Evolutionary conservation across 495 filamentous ascomycete genomes (phyloP).

Genomic region (Lasiosphaeria hispida): DNA sequence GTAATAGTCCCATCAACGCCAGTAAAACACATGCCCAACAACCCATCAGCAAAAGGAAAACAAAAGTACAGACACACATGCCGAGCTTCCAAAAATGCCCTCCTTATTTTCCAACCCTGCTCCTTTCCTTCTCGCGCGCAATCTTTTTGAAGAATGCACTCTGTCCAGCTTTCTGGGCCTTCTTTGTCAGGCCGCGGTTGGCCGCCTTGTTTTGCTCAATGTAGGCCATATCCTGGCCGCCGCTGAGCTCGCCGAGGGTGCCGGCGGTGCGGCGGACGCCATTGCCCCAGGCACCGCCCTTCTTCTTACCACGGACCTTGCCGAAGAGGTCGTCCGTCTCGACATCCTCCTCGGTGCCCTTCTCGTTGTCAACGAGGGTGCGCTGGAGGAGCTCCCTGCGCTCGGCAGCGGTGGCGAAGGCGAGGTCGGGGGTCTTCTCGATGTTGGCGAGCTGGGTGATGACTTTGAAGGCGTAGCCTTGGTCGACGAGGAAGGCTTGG

Average conservation of each 20-base stretch:
- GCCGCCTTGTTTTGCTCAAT: slow-evolving; percentile 85
- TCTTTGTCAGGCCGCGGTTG: slow-evolving; percentile 64
- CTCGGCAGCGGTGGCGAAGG: slow-evolving; percentile 76
- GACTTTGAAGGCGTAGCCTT: slow-evolving; percentile 99
- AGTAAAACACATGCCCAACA: too few relatives aligned
- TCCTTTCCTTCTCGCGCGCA: slow-evolving; percentile 60
- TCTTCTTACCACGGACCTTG: slow-evolving; percentile 44
- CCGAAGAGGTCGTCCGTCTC: slow-evolving; percentile 83
- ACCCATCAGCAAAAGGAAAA: background rate
- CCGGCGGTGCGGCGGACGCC: slow-evolving; percentile 74
- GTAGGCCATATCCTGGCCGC: slow-evolving; percentile 95
- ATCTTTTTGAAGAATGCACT: slow-evolving; percentile 75
- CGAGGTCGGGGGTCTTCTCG: slow-evolving; percentile 75
- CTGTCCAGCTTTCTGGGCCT: slow-evolving; percentile 56
- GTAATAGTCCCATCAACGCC: too few relatives aligned
- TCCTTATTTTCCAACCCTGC: slow-evolving; percentile 14
- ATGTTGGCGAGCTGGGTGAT: slow-evolving; percentile 95
- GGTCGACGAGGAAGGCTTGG: slow-evolving; percentile 96
- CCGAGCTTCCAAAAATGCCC: background rate
- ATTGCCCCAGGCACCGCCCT: slow-evolving; percentile 39
- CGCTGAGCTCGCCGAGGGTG: slow-evolving; percentile 77
- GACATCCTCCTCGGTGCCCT: slow-evolving; percentile 70
- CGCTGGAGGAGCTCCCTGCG: slow-evolving; percentile 84
- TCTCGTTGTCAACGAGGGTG: slow-evolving; percentile 89
- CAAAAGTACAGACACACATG: background rate